A percentile compares a stretch with the other conserved stretches of the same genome.
phyloP scores from a whole-genome alignment of 306 rosid species.

The Dicorynia guianensis region DNA sequence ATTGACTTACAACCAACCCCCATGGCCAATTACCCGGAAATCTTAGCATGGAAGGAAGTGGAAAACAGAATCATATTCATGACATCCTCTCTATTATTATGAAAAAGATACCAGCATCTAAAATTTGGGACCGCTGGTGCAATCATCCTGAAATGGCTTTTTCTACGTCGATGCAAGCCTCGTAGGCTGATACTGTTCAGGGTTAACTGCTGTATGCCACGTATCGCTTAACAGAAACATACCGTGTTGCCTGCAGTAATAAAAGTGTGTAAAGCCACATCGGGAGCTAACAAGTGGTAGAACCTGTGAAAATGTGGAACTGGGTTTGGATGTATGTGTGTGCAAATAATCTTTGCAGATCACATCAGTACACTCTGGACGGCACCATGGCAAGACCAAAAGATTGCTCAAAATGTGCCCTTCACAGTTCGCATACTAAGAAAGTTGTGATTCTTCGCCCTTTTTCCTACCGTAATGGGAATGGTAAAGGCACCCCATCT shows the following conservation, averaged over 20 bases:
- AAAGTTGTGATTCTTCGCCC: constrained; percentile 42
- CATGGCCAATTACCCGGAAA: constrained; percentile 7
- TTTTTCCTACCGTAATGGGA: constrained; percentile 32
- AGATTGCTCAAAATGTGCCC: constrained; percentile 13
- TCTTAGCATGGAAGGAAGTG: background rate
- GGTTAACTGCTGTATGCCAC: background rate
- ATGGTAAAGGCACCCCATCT: constrained; percentile 36
- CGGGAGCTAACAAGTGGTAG: constrained; percentile 34
- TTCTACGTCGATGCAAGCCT: background rate
- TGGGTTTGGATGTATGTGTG: constrained; percentile 23
- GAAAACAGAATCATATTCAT: too few relatives aligned
- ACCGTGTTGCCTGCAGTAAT: constrained; percentile 42
- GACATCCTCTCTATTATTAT: too few relatives aligned
- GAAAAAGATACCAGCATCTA: background rate
- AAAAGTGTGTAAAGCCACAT: constrained; percentile 38
- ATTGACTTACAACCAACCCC: background rate
- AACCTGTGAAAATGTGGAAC: constrained; percentile 2
- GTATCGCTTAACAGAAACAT: constrained; percentile 26
- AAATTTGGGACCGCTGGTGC: too few relatives aligned
- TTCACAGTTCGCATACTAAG: constrained; percentile 21
- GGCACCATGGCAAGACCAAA: constrained; percentile 37
- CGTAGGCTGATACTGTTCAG: constrained; percentile 7
- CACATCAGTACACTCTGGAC: constrained; percentile 38
- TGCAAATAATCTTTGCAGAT: constrained; percentile 26
- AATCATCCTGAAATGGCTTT: constrained; percentile 20